Evolutionary conservation across 2,329 filamentous ascomycete genomes (phyloP), one percentile per base, ranked within the genome.

Genomic region (Xylaria multiplex): DNA sequence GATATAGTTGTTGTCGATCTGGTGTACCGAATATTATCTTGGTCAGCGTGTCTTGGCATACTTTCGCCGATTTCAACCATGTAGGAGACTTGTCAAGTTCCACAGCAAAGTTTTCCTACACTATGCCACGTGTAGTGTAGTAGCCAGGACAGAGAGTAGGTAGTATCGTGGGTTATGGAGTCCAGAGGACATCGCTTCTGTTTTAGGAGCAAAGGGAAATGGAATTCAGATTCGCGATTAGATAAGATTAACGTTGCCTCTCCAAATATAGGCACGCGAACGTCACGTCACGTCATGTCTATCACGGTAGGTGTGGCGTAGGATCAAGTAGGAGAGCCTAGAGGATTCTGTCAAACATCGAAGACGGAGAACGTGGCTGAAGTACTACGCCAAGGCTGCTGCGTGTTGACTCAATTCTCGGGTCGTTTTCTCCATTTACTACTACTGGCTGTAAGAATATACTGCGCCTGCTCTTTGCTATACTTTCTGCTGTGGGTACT

Each of bases 211-310:
- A 9, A 30, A 48, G n/a, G 5, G 35, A 63, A 59, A 14, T 66
- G 54, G 48, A 54, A 59, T 59, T 59, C 9, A 32, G 42, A 30
- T 45, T 59, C 19, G 32, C 11, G 59, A 63, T 57, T 50, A 50
- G 58, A 58, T 58, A 59, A 55, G 53, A 62, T 62, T 48, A 7
- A n/a, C 45, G 6, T 22, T 46, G 45, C 32, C 30, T 30, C 24
- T 46, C 59, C 55, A 66, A 66, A 63, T 55, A 63, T 66, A 66
- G 64, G 27, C 19, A 52, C 24, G 40, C 11, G 7, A 55, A 30
- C 19, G 22, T 14, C 42, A 16, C 35, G 6, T 40, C 13, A 40
- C 11, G 35, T 8, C 11, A 13, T 37, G 35, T 45, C n/a, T 37
- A 8, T 45, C n/a, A 52, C 11, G n/a, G 22, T 52, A 27, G 30